A percentile compares a stretch with the other conserved stretches of the same genome.
These are phyloP conservation scores for Annona cherimola DNA, from an alignment of 164 flowering plant genomes.

Conservation along the genomic window DNA sequence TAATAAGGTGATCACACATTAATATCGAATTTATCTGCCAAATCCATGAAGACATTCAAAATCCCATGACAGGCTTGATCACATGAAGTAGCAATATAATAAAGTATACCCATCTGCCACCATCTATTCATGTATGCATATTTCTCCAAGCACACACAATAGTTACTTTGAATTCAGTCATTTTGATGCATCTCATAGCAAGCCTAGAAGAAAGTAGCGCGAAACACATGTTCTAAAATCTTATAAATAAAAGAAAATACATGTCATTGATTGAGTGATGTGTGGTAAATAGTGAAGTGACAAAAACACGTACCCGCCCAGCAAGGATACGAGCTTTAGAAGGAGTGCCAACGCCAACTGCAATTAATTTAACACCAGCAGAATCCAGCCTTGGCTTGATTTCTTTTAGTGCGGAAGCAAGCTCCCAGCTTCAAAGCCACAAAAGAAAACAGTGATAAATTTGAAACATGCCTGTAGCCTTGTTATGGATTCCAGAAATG, in stretches of 20 bases:
- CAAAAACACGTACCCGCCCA: constrained; percentile 43
- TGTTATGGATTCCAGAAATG: neutral
- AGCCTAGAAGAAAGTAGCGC: neutral
- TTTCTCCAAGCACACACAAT: no score
- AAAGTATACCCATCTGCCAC: neutral
- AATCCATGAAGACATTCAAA: neutral
- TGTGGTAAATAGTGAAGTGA: neutral
- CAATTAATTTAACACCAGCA: constrained; percentile 83
- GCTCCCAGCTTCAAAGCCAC: constrained; percentile 66
- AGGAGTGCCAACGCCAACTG: constrained; percentile 87
- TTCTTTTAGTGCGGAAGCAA: constrained; percentile 71
- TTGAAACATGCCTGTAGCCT: neutral
- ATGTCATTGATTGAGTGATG: neutral
- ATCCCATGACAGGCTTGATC: neutral
- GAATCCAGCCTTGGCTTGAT: constrained; percentile 56
- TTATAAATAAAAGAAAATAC: neutral
- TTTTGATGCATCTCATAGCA: neutral
- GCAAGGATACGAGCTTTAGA: constrained; percentile 82
- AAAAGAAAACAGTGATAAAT: neutral
- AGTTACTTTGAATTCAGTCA: neutral
- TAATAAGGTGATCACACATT: no score
- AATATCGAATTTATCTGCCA: neutral
- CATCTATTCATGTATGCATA: neutral
- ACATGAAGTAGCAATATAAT: neutral
- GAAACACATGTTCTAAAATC: neutral